Percentiles rank a stretch among this genome's conserved stretches.
Evolutionary conservation across 2,329 filamentous ascomycete species (phyloP).

Genomic region (Exophiala spinifera): DNA sequence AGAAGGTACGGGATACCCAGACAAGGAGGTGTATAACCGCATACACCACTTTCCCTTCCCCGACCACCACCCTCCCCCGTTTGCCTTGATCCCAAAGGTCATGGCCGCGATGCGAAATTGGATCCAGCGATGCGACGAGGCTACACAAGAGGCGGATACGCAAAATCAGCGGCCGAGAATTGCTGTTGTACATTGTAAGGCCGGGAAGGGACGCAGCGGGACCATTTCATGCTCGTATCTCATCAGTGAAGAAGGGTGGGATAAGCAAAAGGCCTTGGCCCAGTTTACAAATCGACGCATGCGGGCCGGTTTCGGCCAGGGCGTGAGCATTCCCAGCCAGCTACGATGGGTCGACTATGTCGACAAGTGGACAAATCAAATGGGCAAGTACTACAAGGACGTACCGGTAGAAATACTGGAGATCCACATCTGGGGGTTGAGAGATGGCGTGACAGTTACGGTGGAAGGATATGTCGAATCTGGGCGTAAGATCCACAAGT

Average conservation of each 20-base stretch:
- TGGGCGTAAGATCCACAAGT: slow-evolving; percentile 77
- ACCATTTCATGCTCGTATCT: slow-evolving; percentile 85
- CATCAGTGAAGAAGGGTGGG: slow-evolving; percentile 79
- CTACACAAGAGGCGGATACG: slow-evolving; percentile 31
- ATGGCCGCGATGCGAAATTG: slow-evolving; percentile 92
- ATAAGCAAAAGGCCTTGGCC: slow-evolving; percentile 59
- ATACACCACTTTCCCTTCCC: slow-evolving; percentile 94
- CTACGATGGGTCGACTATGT: slow-evolving; percentile 84
- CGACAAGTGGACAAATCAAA: slow-evolving; percentile 72
- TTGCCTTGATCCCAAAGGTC: slow-evolving; percentile 80
- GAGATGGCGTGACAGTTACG: slow-evolving; percentile 81
- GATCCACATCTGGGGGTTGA: slow-evolving; percentile 83
- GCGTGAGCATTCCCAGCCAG: slow-evolving; percentile 91
- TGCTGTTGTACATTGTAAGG: slow-evolving; percentile 93
- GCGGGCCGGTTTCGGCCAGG: slow-evolving; percentile 81
- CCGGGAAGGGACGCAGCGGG: slow-evolving; percentile 89
- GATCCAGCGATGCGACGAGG: slow-evolving; percentile 57
- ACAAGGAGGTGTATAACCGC: slow-evolving; percentile 78
- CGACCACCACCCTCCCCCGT: slow-evolving; percentile 94
- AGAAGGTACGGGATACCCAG: slow-evolving; percentile 93
- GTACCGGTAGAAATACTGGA: slow-evolving; percentile 80
- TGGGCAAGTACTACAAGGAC: slow-evolving; percentile 76
- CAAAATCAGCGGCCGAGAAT: slow-evolving; percentile 56
- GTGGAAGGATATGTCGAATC: slow-evolving; percentile 86
- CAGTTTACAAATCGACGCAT: slow-evolving; percentile 80